Evolutionary conservation across 2,329 filamentous ascomycete genomes (phyloP), one percentile per base, ranked within the genome.

Genomic region (Fusarium sp.): DNA sequence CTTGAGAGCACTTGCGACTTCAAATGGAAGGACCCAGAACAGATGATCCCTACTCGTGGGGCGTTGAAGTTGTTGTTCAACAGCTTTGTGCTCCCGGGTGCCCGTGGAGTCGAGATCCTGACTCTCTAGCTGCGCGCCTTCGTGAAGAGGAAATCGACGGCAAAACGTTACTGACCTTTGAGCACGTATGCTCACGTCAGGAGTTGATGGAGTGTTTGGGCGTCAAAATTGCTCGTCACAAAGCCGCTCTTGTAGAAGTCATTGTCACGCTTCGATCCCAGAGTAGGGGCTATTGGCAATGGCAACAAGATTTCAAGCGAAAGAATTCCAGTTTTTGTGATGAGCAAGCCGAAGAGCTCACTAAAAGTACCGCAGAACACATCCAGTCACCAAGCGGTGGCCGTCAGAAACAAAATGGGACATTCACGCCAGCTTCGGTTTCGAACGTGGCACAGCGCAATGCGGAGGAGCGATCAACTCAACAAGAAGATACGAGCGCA

Each of bases 41-140:
- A 51, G 76, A 80, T 59, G 93, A 97, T 79, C 93, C 94, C n/a
- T 91, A 90, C 78, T 75, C 85, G 57, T 97, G 94, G 94, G 86
- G 86, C 38, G 84, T 90, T 32, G 88, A 91, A 40, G 85, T 89
- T 38, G 88, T 97, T 13, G 86, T 92, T 12, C 77, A 83, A 18
- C 89, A 91, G 74, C 83, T 97, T 6, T 93, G 90, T 76, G 83
- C 85, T 24, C 74, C 82, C 3, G 76, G 82, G 6, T 82, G 82
- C 49, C 84, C 87, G 12, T 88, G 86, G 85, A 79, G 80, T 49
- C 79, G 76, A 7, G 83, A 92, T 53, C 80, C 85, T 0, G 74
- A 75, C 0, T 52, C 76, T 0, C 83, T 97, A 5, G 86, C 89
- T 61, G 75, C 76, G 22, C 81, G 81, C 7, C 79, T 97, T 8